phyloP scores from a whole-genome alignment of 2,329 filamentous ascomycete genomes.

The Microsporum canis region DNA sequence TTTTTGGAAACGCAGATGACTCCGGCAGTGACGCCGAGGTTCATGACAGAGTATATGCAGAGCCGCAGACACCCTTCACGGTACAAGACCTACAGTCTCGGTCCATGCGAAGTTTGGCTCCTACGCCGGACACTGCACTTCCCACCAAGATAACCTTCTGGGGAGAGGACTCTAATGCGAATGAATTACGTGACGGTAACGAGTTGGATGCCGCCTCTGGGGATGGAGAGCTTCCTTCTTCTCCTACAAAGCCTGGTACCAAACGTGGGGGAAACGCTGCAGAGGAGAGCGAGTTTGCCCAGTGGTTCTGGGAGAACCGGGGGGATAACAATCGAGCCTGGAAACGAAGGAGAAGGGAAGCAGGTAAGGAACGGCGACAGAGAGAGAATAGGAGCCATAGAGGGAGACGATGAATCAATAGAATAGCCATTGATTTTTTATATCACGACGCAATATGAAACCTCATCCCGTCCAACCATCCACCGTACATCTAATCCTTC shows the following conservation, averaged over 20 bases:
- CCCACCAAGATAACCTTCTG: conserved; percentile 38
- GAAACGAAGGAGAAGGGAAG: conserved; percentile 47
- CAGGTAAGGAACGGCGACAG: conserved; percentile 49
- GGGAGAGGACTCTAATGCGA: conserved; percentile 15
- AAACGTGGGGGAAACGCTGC: conserved; percentile 19
- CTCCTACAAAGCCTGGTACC: conserved; percentile 2
- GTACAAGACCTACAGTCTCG: conserved; percentile 61
- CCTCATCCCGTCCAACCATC: background rate
- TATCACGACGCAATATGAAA: background rate
- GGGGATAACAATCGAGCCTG: conserved; percentile 41
- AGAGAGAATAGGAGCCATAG: conserved; percentile 46
- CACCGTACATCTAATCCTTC: background rate
- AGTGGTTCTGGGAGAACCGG: conserved; percentile 49
- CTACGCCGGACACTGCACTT: conserved; percentile 85
- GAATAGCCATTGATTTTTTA: background rate
- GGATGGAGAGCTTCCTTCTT: conserved; percentile 18
- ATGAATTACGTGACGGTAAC: conserved; percentile 14
- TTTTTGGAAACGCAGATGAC: conserved; percentile 54
- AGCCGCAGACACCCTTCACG: conserved; percentile 72
- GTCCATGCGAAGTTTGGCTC: conserved; percentile 69
- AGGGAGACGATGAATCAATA: conserved; percentile 4
- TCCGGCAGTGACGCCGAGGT: conserved; percentile 39
- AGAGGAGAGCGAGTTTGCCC: conserved; percentile 47
- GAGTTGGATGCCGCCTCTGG: conserved; percentile 10
- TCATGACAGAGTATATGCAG: conserved; percentile 25